Evolutionary conservation across 192 early-diverging fungal species (phyloP).

Genomic region (Polychytrium aggregatum): DNA sequence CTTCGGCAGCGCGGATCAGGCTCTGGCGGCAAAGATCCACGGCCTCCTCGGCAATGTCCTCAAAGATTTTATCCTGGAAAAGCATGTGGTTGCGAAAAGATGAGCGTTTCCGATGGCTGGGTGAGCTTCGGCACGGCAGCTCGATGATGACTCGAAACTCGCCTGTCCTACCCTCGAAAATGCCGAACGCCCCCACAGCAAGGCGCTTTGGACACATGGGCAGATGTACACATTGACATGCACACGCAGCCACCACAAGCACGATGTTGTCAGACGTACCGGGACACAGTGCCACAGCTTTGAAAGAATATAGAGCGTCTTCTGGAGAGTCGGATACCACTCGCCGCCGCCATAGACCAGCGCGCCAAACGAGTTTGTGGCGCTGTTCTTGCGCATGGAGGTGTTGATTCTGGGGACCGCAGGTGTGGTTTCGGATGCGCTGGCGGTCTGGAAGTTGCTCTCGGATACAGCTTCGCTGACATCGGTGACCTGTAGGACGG

Average conservation of each 20-base stretch:
- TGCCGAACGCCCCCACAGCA: no score
- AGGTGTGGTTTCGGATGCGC: neutral
- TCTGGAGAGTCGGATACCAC: conserved; percentile 75
- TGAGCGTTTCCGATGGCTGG: no score
- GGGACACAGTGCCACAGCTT: conserved; percentile 70
- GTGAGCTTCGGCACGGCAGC: no score
- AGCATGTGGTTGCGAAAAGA: conserved; percentile 1
- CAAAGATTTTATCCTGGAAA: conserved; percentile 56
- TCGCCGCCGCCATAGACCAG: conserved; percentile 49
- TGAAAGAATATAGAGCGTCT: conserved; percentile 66
- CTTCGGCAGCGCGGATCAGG: conserved; percentile 34
- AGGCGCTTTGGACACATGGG: no score
- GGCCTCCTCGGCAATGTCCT: conserved; percentile 77
- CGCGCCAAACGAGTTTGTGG: conserved; percentile 18
- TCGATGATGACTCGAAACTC: no score
- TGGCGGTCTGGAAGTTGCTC: conserved; percentile 1
- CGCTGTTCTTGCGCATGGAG: conserved; percentile 8
- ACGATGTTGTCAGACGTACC: conserved; percentile 34
- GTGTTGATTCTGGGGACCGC: neutral
- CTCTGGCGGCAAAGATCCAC: conserved; percentile 57
- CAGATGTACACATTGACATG: no score
- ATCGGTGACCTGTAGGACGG: conserved; percentile 10
- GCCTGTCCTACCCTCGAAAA: no score
- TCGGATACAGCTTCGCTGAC: conserved; percentile 5
- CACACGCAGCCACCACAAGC: no score